Base-by-base conservation (phyloP, 108 stramenopile genomes). In the Nitzschia inconspicua region DNA sequence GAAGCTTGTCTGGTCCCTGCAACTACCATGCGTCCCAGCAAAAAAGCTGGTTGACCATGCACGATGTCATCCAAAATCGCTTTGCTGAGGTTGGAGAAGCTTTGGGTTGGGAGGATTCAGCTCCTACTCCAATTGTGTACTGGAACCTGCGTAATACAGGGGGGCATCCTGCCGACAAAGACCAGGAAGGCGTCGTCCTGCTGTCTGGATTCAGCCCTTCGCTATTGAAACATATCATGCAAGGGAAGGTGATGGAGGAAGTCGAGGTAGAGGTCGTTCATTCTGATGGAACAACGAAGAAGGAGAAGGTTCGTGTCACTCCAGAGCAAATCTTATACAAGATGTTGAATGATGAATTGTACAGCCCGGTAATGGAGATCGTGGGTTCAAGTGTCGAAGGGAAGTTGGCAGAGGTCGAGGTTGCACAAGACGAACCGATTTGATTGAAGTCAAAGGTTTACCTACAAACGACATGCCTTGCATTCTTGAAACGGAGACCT, bases 71-170 rank as follows among this genome's bases (percentile, higher is more conserved):
- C 18, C 37, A 34, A 11, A 25, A 6, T 16, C 11, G 31, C 30
- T 35, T 66, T 36, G 58, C 47, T 14, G 16, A 47, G 3, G 31
- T 28, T 1, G 74, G 57, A 1, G 10, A 39, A 13, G 19, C 43
- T 28, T 29, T 74, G 13, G 36, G 58, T 5, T 66, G 78, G 47
- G 26, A 55, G 37, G 66, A 60, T 35, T 30, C 18, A 1, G 58
- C 49, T 3, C 56, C 58, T n/a, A 61, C 66, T 25, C 44, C 46
- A 10, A 75, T 76, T 44, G 64, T 72, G 18, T 80, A 48, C 41
- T 80, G 79, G 79, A 80, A 80, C 59, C 30, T 80, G n/a, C 65
- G 74, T n/a, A 55, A 66, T 43, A 65, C 65, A 4, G 60, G 49
- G 13, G 72, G 72, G 8, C 57, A 60, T n/a, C 72, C 72, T 4